Conservation (phyloP, 2,329 filamentous ascomycete species). For the Gaeumannomyces sp. region DNA sequence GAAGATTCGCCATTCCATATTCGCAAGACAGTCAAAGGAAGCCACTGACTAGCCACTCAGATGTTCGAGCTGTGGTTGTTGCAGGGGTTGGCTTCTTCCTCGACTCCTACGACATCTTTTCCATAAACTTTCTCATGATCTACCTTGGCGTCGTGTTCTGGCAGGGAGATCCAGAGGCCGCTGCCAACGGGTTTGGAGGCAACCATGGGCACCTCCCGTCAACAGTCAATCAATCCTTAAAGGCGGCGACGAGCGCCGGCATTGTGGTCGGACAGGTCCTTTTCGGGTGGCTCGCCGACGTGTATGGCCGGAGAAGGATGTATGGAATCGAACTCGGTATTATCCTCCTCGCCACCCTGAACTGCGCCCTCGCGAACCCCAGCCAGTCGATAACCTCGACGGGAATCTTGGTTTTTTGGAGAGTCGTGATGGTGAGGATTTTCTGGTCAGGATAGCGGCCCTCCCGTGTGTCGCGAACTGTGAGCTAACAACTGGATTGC, state of each 20-base stretch:
- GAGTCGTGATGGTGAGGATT: slow-evolving; percentile 60
- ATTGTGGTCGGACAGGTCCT: slow-evolving; percentile 72
- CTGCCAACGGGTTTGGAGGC: slow-evolving; percentile 40
- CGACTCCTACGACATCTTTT: slow-evolving; percentile 77
- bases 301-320: slow-evolving; percentile 71
- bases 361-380: slow-evolving; percentile 56
- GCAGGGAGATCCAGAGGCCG: slow-evolving; percentile 34
- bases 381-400: slow-evolving; percentile 55
- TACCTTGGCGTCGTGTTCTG: slow-evolving; percentile 75
- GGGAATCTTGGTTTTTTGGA: slow-evolving; percentile 65
- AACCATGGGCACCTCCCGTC: slow-evolving; percentile 54
- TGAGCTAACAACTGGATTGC: not conserved
- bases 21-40: slow-evolving; percentile 73
- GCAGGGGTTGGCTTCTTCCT: slow-evolving; percentile 81
- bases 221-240: slow-evolving; percentile 65
- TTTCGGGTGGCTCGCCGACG: slow-evolving; percentile 72
- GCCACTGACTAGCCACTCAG: slow-evolving; percentile 19
- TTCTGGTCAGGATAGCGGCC: not conserved
- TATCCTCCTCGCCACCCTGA: slow-evolving; percentile 64
- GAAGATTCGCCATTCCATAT: not conserved
- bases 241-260: slow-evolving; percentile 73
- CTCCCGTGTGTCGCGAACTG: not conserved
- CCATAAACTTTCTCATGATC: slow-evolving; percentile 66
- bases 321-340: slow-evolving; percentile 72
- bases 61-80: slow-evolving; percentile 67